Evolutionary conservation across 1,139 yeast species (phyloP), one percentile per base, ranked within the genome.

Genomic region (Pichia sp.): DNA sequence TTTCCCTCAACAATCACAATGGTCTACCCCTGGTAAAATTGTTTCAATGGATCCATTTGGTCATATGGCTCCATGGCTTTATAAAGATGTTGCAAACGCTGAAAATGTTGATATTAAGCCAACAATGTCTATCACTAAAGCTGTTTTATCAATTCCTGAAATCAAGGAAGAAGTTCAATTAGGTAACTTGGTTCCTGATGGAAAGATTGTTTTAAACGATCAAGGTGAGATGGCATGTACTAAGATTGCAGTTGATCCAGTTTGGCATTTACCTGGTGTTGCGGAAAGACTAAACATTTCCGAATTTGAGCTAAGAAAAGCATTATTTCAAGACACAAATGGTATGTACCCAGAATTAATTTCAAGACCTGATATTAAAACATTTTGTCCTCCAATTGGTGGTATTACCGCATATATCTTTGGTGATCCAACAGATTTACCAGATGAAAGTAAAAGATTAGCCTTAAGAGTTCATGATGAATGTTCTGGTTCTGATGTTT

Each of bases 401-500:
- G 82, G 82, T 11, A 57, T 70, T 39, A 76, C 82, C 3, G 80
- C 71, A 16, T 77, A 76, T 60, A 76, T 76, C 44, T 76, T 77
- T 53, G 82, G 82, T 42, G 69, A 76, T 49, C 78, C 80, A 25
- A 68, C 64, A 22, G 59, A 69, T 46, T 64, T 76, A 29, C 65
- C 78, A 15, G 72, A 74, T 47, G 70, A 74, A 30, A 60, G 62
- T 35, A 67, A 64, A 51, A 65, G 65, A 43, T 60, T 76, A 38
- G 78, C 82, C 3, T 60, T 77, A 43, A 70, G 83, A 55, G 65
- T 77, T 32, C 82, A 77, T 50, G 83, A 77, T 56, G 81, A 77
- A 54, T 77, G 83, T 59, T 76, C 77, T 38, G 80, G 80, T 18
- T 72, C 78, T n/a, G 82, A 77, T 54, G 83, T 77, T 32, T 77